These are phyloP conservation scores for Nothophytophthora sp. DNA, from an alignment of 352 stramenopile species.

Conservation along the genomic window DNA sequence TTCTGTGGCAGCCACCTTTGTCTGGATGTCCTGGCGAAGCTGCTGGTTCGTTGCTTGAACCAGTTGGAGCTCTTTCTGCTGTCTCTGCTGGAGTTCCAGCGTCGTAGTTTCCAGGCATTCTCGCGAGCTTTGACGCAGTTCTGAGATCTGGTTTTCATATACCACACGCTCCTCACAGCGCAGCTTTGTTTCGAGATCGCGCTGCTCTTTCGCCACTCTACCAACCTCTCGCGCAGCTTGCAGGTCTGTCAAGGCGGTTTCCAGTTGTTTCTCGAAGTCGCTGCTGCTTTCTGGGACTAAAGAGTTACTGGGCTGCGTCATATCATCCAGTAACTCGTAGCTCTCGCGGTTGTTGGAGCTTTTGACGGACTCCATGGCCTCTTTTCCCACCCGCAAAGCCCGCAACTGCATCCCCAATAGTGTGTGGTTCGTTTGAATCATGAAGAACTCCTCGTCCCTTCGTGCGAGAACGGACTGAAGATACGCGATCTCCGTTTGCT, in stretches of 20 bases:
- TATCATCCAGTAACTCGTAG: background rate
- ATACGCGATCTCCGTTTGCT: constrained; percentile 21
- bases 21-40: constrained; percentile 1
- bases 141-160: background rate
- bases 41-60: constrained; percentile 10
- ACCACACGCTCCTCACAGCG: background rate
- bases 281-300: background rate
- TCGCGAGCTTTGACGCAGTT: constrained; percentile 9
- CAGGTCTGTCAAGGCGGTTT: background rate
- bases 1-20: constrained; percentile 3
- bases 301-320: background rate
- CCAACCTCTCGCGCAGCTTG: background rate
- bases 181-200: background rate
- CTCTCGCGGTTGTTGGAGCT: background rate
- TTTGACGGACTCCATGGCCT: background rate
- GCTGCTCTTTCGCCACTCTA: background rate
- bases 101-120: background rate
- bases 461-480: constrained; percentile 17
- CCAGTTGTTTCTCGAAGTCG: background rate
- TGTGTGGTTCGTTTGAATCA: constrained; percentile 5
- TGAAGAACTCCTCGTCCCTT: constrained; percentile 16
- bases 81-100: constrained; percentile 1
- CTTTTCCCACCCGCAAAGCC: constrained; percentile 4
- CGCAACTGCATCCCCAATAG: constrained; percentile 20
- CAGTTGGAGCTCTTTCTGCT: constrained; percentile 12